Base-by-base conservation (phyloP, 306 rosid genomes). In the Gillenia trifoliata region DNA sequence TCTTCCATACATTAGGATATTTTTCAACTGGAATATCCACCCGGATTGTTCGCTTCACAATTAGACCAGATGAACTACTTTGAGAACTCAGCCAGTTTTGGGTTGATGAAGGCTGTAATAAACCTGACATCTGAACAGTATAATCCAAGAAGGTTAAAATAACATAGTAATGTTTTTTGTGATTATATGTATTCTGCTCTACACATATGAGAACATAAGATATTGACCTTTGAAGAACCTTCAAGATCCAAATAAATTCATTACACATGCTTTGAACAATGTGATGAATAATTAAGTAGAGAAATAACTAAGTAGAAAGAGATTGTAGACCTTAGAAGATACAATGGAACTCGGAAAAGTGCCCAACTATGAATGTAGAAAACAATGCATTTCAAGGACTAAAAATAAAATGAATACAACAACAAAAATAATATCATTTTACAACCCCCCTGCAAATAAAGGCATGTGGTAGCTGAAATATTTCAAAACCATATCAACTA, bases 11-110 rank as follows among this genome's bases (percentile, higher is more conserved):
- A 81, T 78, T 89, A 64, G 99, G 99, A 78, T 74, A 92, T 55
- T 79, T 76, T 19, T 85, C 99, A 61, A 92, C 93, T 5, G 99
- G 99, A 75, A 95, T 85, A 75, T 95, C 99, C 75, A 95, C 99
- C 84, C 99, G 89, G 73, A 95, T 75, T 55, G 99, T 92, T 86
- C 88, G 86, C 81, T 95, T 92, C 72, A 86, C 96, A 68, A 95
- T 85, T 60, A 90, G 84, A 81, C 98, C 97, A 29, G 96, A 92
- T 63, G 99, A 87, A 84, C 92, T 84, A 66, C 92, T 76, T 77
- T 86, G 96, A 68, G 97, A 77, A 79, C 88, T 85, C 79, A 84
- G 81, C 99, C 99, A 94, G 74, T 78, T 94, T 73, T 81, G 88
- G 38, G 99, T 80, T 31, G 97, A 52, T 6, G 96, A 77, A 25